Evolutionary conservation across 1,139 yeast genomes (phyloP).

Genomic region (Starmera stellimalicola): DNA sequence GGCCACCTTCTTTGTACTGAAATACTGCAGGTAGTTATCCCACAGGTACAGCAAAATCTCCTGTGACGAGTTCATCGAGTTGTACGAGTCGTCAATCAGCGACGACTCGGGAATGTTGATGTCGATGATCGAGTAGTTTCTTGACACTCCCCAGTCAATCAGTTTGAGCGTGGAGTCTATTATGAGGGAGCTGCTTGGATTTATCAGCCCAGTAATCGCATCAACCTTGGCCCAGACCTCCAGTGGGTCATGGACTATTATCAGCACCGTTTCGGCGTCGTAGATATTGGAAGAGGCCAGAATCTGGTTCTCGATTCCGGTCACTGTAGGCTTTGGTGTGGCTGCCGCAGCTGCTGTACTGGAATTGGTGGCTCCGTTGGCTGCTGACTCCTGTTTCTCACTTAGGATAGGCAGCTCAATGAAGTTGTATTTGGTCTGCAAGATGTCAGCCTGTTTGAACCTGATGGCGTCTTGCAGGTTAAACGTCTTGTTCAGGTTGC

Average conservation of each 20-base stretch:
- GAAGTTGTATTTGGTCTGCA: conserved; percentile 49
- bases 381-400: conserved; percentile 23
- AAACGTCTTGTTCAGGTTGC: conserved; percentile 24
- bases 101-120: conserved; percentile 55
- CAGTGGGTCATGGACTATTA: conserved; percentile 85
- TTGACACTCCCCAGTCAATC: conserved; percentile 47
- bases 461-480: conserved; percentile 67
- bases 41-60: conserved; percentile 73
- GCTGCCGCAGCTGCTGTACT: background rate
- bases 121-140: conserved; percentile 73
- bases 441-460: conserved; percentile 50
- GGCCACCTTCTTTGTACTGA: conserved; percentile 53
- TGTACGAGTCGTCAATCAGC: conserved; percentile 35
- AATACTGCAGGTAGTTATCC: conserved; percentile 83
- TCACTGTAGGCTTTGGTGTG: conserved; percentile 23
- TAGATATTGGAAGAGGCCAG: conserved; percentile 70
- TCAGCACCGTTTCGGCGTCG: conserved; percentile 49
- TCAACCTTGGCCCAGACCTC: conserved; percentile 87
- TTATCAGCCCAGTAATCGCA: conserved; percentile 71
- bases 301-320: conserved; percentile 57
- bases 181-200: conserved; percentile 58
- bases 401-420: conserved; percentile 61
- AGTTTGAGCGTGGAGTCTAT: conserved; percentile 51
- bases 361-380: background rate
- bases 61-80: conserved; percentile 61